Evolutionary conservation across 768 basidiomycete species (phyloP), one percentile per base, ranked within the genome.

Genomic region (Clitopilus hobsonii): DNA sequence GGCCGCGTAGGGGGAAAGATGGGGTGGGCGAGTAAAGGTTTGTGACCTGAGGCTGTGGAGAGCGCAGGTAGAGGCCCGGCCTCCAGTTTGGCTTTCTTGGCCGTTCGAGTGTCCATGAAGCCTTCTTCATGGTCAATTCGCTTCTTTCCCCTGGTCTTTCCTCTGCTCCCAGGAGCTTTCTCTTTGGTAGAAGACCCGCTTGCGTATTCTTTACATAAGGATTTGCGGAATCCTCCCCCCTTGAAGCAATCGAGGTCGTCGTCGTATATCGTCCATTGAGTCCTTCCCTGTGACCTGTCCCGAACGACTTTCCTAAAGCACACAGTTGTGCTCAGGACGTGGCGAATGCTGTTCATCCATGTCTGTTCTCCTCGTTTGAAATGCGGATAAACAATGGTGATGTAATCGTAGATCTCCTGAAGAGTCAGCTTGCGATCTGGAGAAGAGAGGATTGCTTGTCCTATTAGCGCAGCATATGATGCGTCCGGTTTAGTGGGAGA

Each of bases 341-440:
- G 95, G n/a, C 96, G 83, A 56, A 98, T 93, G 54, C 93, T 95
- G 70, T 97, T 97, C 85, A 95, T 94, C 96, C 96, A 98, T 5
- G 94, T 96, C 3, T 88, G 83, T 63, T 98, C 94, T 20, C 89
- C 88, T 55, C 90, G 88, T 70, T 93, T 92, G 74, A 92, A 99
- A 66, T 87, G 86, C 6, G 97, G 95, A 70, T 94, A 95, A 7
- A 91, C 91, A 38, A 89, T 90, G 47, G 91, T 92, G 63, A 99
- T 95, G 82, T 84, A 99, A 66, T 91, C 88, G 65, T 98, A 98
- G 59, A 99, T 97, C 67, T 98, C 94, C 67, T 95, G 91, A 23
- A 98, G 78, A 1, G 93, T 93, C 51, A 98, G 84, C 52, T 89
- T 86, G 61, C 90, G 88, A 25, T 88, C 83, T 1, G 84, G 80